Percentiles rank a stretch among this genome's conserved stretches.
Conservation (phyloP, 2,329 filamentous ascomycete species). For the Onygenales sp. region DNA sequence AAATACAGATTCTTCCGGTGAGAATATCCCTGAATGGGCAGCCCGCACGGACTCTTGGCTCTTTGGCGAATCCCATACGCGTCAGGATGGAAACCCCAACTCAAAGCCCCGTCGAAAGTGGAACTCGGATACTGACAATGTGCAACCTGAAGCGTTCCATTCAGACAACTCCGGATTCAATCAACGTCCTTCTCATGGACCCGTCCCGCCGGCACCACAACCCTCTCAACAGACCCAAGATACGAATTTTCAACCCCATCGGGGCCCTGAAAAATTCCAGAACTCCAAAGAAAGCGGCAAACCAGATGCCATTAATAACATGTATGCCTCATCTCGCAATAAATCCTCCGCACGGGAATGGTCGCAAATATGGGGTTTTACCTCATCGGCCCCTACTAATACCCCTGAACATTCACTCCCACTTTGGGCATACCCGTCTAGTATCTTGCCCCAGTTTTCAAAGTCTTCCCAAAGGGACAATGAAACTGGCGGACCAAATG, state of each 20-base stretch:
- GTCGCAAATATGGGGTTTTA: constrained; percentile 13
- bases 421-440: constrained; percentile 18
- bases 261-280: neutral
- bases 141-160: constrained; percentile 21
- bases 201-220: neutral
- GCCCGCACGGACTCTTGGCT: constrained; percentile 10
- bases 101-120: constrained; percentile 8
- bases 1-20: constrained; percentile 20
- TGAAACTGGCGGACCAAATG: neutral
- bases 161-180: constrained; percentile 14
- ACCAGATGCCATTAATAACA: constrained; percentile 6
- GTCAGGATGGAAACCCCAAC: constrained; percentile 3
- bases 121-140: constrained; percentile 19
- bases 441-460: constrained; percentile 15
- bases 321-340: constrained; percentile 11
- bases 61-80: constrained; percentile 12
- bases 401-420: constrained; percentile 12
- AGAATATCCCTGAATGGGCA: constrained; percentile 17
- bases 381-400: constrained; percentile 1
- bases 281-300: neutral
- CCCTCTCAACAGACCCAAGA: neutral
- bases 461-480: constrained; percentile 3
- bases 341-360: constrained; percentile 8
- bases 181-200: neutral
- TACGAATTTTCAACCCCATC: neutral